These are phyloP conservation scores for Quercus berberidifolia DNA, from an alignment of 306 rosid genomes.

Conservation along the genomic window DNA sequence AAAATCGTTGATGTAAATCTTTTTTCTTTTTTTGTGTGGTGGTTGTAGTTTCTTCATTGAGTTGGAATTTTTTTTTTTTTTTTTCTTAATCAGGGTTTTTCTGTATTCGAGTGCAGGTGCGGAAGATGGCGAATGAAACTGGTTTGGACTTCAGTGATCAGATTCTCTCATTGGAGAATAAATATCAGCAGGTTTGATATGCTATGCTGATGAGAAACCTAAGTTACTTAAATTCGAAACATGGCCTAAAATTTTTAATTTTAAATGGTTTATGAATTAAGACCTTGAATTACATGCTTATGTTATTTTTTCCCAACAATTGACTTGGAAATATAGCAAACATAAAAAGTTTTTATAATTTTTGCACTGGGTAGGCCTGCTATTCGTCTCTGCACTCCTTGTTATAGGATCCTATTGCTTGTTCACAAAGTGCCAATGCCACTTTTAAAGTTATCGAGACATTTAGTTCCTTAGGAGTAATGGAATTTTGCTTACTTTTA, in stretches of 20 bases:
- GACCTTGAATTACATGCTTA: neutral
- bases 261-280: neutral
- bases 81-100: neutral
- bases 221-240: neutral
- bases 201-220: neutral
- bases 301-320: neutral
- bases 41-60: neutral
- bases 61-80: neutral
- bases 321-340: neutral
- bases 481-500: neutral
- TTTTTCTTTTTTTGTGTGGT: neutral
- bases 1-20: constrained; percentile 67
- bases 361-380: neutral
- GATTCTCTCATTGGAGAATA: constrained; percentile 62
- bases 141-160: constrained; percentile 92
- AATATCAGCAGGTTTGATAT: constrained; percentile 73
- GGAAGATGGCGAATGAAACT: constrained; percentile 82
- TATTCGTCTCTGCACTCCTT: neutral
- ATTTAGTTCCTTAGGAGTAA: neutral
- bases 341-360: neutral
- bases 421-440: neutral
- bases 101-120: constrained; percentile 49
- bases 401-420: neutral
- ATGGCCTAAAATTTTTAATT: neutral
- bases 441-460: neutral